Percentiles rank a stretch among this genome's conserved stretches.
Evolutionary conservation across 768 basidiomycete species (phyloP).

Genomic region (Leccinum boreale): DNA sequence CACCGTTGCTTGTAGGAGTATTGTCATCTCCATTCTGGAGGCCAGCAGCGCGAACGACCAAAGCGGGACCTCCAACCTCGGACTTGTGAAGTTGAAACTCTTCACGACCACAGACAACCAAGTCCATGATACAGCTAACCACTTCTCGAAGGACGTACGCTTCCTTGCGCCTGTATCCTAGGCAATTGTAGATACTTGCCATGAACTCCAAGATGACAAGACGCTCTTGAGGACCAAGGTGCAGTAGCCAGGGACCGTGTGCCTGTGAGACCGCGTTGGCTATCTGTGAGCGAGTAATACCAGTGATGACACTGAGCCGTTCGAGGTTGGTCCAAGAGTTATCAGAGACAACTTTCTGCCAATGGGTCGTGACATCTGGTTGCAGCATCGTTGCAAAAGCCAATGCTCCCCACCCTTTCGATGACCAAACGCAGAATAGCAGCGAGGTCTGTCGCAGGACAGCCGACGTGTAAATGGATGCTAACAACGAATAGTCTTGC

Average conservation of each 20-base stretch:
- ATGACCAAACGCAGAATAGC: slow-evolving; percentile 76
- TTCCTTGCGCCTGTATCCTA: slow-evolving; percentile 88
- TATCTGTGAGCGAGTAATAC: slow-evolving; percentile 67
- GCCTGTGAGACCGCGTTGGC: slow-evolving; percentile 62
- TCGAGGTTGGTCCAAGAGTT: slow-evolving; percentile 54
- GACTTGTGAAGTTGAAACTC: slow-evolving; percentile 46
- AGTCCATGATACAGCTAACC: slow-evolving; percentile 78
- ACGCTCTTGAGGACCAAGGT: slow-evolving; percentile 74
- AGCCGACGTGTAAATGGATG: slow-evolving; percentile 63
- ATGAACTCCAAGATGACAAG: slow-evolving; percentile 66
- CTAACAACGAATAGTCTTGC: slow-evolving; percentile 56
- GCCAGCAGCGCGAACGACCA: slow-evolving; percentile 47
- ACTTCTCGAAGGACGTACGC: slow-evolving; percentile 83
- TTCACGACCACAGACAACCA: slow-evolving; percentile 82
- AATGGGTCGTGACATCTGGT: slow-evolving; percentile 53
- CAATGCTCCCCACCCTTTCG: slow-evolving; percentile 84
- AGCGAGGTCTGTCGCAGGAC: slow-evolving; percentile 73
- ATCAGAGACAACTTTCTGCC: slow-evolving; percentile 56
- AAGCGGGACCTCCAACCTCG: slow-evolving; percentile 35
- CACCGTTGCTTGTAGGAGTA: slow-evolving; percentile 36
- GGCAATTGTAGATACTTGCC: slow-evolving; percentile 70
- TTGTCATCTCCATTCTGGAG: slow-evolving; percentile 29
- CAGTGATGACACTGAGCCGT: slow-evolving; percentile 63
- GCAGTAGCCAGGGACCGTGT: slow-evolving; percentile 85
- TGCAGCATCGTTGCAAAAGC: slow-evolving; percentile 75